These are phyloP conservation scores for Saccharomycopsis malanga DNA, from an alignment of 805 yeast genomes.

Conservation along the genomic window DNA sequence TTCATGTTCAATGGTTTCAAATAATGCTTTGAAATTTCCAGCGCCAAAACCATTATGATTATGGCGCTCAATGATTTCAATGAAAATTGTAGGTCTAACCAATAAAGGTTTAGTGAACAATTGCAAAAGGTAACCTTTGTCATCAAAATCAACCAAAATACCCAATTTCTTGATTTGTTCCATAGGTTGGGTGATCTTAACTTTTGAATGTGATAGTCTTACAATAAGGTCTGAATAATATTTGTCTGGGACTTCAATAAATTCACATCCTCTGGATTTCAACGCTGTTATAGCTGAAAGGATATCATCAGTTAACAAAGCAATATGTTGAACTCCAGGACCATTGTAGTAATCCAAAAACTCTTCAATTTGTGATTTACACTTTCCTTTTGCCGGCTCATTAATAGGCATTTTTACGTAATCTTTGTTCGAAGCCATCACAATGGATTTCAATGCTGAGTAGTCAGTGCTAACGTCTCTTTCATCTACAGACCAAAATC, in stretches of 20 bases:
- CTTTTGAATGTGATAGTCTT: constrained; percentile 38
- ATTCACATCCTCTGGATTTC: constrained; percentile 59
- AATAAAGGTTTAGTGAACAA: constrained; percentile 70
- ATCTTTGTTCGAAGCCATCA: constrained; percentile 64
- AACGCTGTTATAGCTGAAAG: constrained; percentile 46
- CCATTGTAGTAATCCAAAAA: constrained; percentile 69
- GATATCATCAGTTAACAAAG: constrained; percentile 58
- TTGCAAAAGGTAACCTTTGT: constrained; percentile 69
- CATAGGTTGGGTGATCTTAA: constrained; percentile 47
- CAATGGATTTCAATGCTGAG: constrained; percentile 66
- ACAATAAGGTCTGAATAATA: constrained; percentile 50
- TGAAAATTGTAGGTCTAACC: constrained; percentile 75
- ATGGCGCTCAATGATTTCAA: constrained; percentile 74
- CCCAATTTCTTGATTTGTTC: constrained; percentile 42
- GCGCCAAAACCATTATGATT: constrained; percentile 85
- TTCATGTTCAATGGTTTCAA: constrained; percentile 74
- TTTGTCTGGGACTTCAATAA: constrained; percentile 49
- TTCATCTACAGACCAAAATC: constrained; percentile 84
- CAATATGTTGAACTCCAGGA: constrained; percentile 82
- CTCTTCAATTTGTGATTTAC: constrained; percentile 76
- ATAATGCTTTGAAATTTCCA: constrained; percentile 78
- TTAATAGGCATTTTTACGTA: constrained; percentile 72
- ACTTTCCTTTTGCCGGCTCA: constrained; percentile 68
- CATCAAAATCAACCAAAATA: constrained; percentile 72
- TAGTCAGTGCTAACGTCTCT: constrained; percentile 60